Percentiles rank a stretch among this genome's conserved stretches.
These are phyloP conservation scores for Eimeria praecox DNA, from an alignment of 169 alveolate genomes.

Conservation along the genomic window DNA sequence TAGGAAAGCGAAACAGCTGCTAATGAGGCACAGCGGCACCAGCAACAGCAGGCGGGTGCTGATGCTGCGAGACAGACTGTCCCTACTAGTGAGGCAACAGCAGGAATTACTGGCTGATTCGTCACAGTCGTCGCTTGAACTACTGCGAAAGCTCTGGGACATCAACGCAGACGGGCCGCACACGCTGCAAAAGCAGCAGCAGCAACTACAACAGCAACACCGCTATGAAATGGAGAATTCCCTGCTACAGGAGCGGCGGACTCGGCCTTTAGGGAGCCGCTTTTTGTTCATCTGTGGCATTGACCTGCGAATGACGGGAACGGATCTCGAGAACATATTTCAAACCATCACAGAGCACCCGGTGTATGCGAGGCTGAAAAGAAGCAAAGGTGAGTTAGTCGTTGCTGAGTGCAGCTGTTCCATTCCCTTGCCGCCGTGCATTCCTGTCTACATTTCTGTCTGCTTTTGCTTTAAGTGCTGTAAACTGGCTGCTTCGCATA, in stretches of 20 bases:
- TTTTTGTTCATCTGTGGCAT: constrained; percentile 65
- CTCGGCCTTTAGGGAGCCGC: constrained; percentile 78
- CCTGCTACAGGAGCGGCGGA: constrained; percentile 60
- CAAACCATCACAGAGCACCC: constrained; percentile 55
- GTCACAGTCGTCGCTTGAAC: not conserved
- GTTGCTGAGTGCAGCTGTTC: not conserved
- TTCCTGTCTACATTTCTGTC: not conserved
- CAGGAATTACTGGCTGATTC: constrained; percentile 2
- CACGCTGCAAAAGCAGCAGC: constrained; percentile 2
- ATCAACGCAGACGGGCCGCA: constrained; percentile 1
- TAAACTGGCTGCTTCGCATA: not conserved
- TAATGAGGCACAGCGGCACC: constrained; percentile 64
- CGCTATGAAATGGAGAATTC: constrained; percentile 31
- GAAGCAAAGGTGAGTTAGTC: constrained; percentile 49
- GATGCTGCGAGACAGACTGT: constrained; percentile 45
- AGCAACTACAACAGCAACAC: constrained; percentile 5
- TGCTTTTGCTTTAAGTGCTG: no score
- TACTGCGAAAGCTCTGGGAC: constrained; percentile 62
- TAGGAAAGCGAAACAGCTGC: constrained; percentile 69
- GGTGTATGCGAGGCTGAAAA: constrained; percentile 45
- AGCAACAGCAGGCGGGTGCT: constrained; percentile 68
- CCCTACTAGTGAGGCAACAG: constrained; percentile 27
- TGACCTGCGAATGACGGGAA: constrained; percentile 56
- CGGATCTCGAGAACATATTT: constrained; percentile 76
- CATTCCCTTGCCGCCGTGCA: not conserved